Evolutionary conservation across 352 stramenopile genomes (phyloP), one percentile per base, ranked within the genome.

Genomic region (Globisporangium cederbergense): DNA sequence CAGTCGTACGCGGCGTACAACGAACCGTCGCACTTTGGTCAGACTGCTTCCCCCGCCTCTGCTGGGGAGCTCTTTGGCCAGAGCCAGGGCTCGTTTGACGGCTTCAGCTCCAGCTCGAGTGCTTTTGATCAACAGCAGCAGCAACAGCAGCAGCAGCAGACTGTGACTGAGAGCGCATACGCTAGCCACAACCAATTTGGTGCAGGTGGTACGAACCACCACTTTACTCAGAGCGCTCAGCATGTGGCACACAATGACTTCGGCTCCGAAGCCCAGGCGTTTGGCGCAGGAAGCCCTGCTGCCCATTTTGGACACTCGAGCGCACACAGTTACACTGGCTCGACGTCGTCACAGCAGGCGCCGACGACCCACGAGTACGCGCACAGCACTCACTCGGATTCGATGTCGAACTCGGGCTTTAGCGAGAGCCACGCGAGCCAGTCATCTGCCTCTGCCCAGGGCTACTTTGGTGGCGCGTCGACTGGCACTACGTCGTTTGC

Each of bases 61-160:
- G 63, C 63, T 6, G 61, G 67, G 58, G 57, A 67, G 53, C 54
- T 64, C 8, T 83, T 81, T 67, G 67, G 64, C 8, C 64, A 71
- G 18, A 58, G 43, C 52, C 50, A 43, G 50, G 58, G 70, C 45
- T 60, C 52, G 14, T 58, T 59, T 16, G 52, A 67, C n/a, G 46
- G 45, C 1, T 63, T 60, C 32, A 59, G 53, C 42, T 51, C 64
- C 5, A 60, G 38, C n/a, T 55, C 61, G 16, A 56, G 53, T 65
- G 28, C 30, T 3, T 69, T 62, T 38, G 47, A 46, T 1, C 58
- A 69, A 9, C 54, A 68, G 30, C 53, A 61, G 13, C 28, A 40
- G 18, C 42, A 9, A n/a, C 57, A 58, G 43, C 50, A 52, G 18
- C 28, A 49, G 20, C 25, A 51, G 34, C 56, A 59, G 28, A 11